Base-by-base conservation (phyloP, 2,329 filamentous ascomycete genomes). In the Fusarium nisikadoi region DNA sequence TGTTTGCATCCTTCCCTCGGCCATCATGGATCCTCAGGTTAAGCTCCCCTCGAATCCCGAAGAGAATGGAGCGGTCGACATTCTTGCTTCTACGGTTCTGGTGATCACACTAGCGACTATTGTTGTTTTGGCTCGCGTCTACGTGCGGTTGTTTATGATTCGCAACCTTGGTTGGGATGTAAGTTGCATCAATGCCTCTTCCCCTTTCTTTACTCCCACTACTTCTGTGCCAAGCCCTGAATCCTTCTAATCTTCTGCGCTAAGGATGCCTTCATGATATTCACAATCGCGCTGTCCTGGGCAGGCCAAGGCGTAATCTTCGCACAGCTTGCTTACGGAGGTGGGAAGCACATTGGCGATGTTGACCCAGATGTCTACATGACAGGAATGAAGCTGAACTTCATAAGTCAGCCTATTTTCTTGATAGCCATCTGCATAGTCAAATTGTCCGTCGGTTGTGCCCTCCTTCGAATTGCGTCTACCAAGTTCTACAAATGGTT, bases 121-220 rank as follows among this genome's bases (percentile, higher is more conserved):
- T 14, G 76, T 80, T 3, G 82, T 86, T 3, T 11, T 81, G 8
- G 75, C 83, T n/a, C 82, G 85, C 35, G 75, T 83, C 38, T 86
- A 85, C 63, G 86, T 87, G 31, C 82, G 87, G 16, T 31, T 82
- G 5, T 73, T 76, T 16, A 82, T 88, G 76, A 80, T 88, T 47
- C 84, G 82, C 29, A 84, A 83, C 33, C 79, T 85, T 47, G 86
- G 86, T 4, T 71, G 80, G 29, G 87, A 89, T 79, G 87, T 81
- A 68, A 61, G 79, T 74, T 43, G 8, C 31, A 20, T 4, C 10
- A 54, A 17, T 20, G 8, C 14, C 9, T 27, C 27, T 45, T 55
- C 13, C 10, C 11, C 38, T 50, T 46, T 39, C 33, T 31, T 39
- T n/a, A 47, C 19, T 46, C 29, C 27, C 20, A 4, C n/a, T 35